Base-by-base conservation (phyloP, 2,329 filamentous ascomycete species). In the Calonectria montana region DNA sequence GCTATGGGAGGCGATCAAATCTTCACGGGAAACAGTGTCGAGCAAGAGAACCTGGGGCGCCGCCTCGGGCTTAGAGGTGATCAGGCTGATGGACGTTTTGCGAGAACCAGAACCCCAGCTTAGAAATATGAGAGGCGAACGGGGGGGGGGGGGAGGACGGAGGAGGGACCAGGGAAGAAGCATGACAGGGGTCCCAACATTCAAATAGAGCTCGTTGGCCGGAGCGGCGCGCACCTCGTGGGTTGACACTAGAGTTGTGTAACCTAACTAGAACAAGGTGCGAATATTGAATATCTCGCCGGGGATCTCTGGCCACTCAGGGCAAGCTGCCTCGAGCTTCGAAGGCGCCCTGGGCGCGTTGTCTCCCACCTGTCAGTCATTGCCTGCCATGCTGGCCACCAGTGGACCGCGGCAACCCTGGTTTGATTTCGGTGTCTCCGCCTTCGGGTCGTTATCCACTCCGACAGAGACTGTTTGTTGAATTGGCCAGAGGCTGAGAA, bases 61-160 rank as follows among this genome's bases (percentile, higher is more conserved):
- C 31, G n/a, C 50, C 50, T 57, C n/a, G 50, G 50, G 31, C 50
- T 31, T 29, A n/a, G 50, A 57, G 50, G 37, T 35, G n/a, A 23
- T 23, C 50, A 57, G 50, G 50, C 31, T 57, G 50, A 57, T 57
- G 50, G 50, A 31, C 29, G 50, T 23, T 37, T 57, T 37, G 50
- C 29, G 50, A 57, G 31, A 57, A 37, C 31, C 12, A 57, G 50
- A 57, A 57, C 29, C 50, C 50, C 50, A 37, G 50, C 29, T 57
- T 57, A 57, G 50, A 57, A 57, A 57, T 57, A 57, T 57, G n/a
- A 57, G 31, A 57, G 50, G 50, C 18, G 50, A 57, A 57, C 50
- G 50, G n/a, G 50, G 50, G 37, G 48, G 27, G 27, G 48, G 27
- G n/a, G 29, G 31, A n/a, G n/a, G n/a, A n/a, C n/a, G 27, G 23